phyloP scores from a whole-genome alignment of 768 basidiomycete species.

The Suillus hirtellus region DNA sequence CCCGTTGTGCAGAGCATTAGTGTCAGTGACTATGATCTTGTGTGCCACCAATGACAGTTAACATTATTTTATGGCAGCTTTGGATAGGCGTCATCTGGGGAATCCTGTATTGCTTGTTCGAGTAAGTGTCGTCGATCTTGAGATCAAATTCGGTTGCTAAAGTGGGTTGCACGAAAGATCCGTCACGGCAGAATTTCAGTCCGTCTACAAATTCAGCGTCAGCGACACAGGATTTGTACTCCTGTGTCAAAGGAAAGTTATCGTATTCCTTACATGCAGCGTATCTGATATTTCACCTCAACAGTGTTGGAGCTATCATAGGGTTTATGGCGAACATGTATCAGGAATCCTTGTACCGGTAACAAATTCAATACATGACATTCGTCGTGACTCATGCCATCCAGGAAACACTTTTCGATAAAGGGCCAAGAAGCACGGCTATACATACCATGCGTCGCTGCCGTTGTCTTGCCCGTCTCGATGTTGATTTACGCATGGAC shows the following conservation, averaged over 20 bases:
- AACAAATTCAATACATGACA: slow-evolving; percentile 13
- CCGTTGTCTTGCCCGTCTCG: slow-evolving; percentile 50
- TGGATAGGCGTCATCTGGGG: slow-evolving; percentile 79
- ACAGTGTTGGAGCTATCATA: slow-evolving; percentile 52
- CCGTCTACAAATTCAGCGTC: slow-evolving; percentile 60
- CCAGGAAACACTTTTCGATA: slow-evolving; percentile 20
- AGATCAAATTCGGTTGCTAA: not conserved
- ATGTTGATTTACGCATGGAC: slow-evolving; percentile 78
- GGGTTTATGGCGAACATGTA: slow-evolving; percentile 45
- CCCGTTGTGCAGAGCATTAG: slow-evolving; percentile 73
- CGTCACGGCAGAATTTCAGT: slow-evolving; percentile 52
- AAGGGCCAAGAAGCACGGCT: slow-evolving; percentile 57
- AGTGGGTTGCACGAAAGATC: slow-evolving; percentile 38
- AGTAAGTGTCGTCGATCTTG: slow-evolving; percentile 34
- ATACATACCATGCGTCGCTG: slow-evolving; percentile 54
- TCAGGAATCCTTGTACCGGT: slow-evolving; percentile 55
- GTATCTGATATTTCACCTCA: slow-evolving; percentile 8
- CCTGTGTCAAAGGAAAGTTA: slow-evolving; percentile 48
- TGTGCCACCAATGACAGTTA: not conserved
- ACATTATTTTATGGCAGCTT: slow-evolving; percentile 37
- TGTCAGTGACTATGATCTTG: slow-evolving; percentile 38
- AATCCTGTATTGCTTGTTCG: slow-evolving; percentile 63
- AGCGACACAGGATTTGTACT: slow-evolving; percentile 62
- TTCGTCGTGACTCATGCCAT: slow-evolving; percentile 25
- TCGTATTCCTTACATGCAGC: not conserved